These are phyloP conservation scores for Pseudonitzschia multistriata DNA, from an alignment of 108 stramenopile genomes.

Conservation along the genomic window DNA sequence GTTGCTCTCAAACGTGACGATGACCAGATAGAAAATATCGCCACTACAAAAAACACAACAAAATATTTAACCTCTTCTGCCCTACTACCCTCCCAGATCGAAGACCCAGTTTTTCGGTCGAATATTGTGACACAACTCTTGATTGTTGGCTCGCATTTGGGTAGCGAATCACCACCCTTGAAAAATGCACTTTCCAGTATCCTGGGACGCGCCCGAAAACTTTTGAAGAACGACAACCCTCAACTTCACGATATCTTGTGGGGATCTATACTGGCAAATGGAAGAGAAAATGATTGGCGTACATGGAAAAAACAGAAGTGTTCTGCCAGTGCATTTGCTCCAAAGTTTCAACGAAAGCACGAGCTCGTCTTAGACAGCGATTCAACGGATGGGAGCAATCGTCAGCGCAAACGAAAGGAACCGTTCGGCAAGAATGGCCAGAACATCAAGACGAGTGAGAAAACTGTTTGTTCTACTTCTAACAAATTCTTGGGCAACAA, in stretches of 20 bases:
- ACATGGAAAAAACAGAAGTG: constrained; percentile 82
- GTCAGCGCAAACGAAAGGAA: not conserved
- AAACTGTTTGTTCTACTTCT: not conserved
- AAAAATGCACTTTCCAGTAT: constrained; percentile 34
- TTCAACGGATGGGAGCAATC: not conserved
- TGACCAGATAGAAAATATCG: constrained; percentile 16
- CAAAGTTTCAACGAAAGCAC: constrained; percentile 13
- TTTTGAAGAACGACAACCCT: constrained; percentile 29
- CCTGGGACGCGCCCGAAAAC: constrained; percentile 43
- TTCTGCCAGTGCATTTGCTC: constrained; percentile 36
- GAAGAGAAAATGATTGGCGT: constrained; percentile 61
- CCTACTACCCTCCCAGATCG: constrained; percentile 59
- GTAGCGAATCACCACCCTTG: constrained; percentile 38
- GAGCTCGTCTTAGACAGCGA: not conserved
- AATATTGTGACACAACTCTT: constrained; percentile 69
- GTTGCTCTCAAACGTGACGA: not conserved
- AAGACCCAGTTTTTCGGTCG: constrained; percentile 52
- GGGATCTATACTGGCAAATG: constrained; percentile 44
- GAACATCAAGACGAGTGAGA: not conserved
- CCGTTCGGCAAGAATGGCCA: not conserved
- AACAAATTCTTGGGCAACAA: constrained; percentile 17
- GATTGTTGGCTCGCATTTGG: constrained; percentile 59
- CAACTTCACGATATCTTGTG: constrained; percentile 17
- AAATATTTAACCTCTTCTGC: constrained; percentile 67
- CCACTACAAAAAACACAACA: not conserved